Evolutionary conservation across 495 filamentous ascomycete genomes (phyloP).

Genomic region (Paragyromitra xinjiangensis): DNA sequence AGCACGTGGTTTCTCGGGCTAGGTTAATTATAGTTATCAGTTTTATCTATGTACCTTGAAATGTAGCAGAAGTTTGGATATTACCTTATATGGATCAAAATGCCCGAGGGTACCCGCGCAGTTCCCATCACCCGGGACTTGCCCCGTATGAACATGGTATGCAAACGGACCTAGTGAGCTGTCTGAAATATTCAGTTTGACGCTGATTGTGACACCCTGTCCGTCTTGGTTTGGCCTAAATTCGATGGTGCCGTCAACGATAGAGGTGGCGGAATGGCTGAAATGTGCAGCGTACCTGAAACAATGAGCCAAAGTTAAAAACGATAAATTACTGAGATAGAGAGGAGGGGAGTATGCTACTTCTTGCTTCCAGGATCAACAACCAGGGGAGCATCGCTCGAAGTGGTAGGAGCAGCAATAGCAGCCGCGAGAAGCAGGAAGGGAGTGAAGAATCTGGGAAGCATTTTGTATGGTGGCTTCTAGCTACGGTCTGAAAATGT

Average conservation of each 20-base stretch:
- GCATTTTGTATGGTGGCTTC: background rate
- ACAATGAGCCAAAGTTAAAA: background rate
- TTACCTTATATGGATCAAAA: conserved; percentile 38
- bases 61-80: background rate
- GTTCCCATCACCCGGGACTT: conserved; percentile 13
- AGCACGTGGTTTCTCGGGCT: conserved; percentile 1
- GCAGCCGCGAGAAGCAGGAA: background rate
- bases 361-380: background rate
- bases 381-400: background rate
- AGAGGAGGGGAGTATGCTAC: background rate
- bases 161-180: conserved; percentile 18
- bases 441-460: background rate
- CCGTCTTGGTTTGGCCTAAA: background rate
- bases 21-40: background rate
- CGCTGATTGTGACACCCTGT: background rate
- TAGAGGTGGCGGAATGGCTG: background rate
- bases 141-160: conserved; percentile 17
- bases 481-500: background rate
- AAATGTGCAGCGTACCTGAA: conserved; percentile 17
- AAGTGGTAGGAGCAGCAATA: background rate
- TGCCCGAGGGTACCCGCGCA: conserved; percentile 12
- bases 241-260: conserved; percentile 10
- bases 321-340: background rate
- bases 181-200: conserved; percentile 4
- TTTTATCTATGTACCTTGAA: background rate